Evolutionary conservation across 352 stramenopile species (phyloP).

Genomic region (Phytophthora capsici): DNA sequence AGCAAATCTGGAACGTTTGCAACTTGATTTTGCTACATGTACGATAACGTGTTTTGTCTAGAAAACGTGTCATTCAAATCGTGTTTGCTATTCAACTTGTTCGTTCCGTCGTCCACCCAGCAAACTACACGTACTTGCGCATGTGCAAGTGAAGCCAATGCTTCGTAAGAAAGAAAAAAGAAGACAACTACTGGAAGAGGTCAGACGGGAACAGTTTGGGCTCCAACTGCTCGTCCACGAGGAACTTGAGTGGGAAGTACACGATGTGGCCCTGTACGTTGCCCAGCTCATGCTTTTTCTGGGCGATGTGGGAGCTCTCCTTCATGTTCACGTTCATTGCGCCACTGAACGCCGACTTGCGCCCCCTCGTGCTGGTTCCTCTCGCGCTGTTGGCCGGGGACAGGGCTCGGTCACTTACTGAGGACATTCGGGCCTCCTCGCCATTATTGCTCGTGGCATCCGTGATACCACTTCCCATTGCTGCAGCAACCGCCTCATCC

Average conservation of each 20-base stretch:
- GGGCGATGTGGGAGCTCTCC: constrained; percentile 63
- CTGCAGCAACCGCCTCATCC: constrained; percentile 33
- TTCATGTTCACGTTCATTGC: constrained; percentile 79
- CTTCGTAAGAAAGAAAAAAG: constrained; percentile 10
- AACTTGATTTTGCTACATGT: too few relatives aligned
- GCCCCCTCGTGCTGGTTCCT: constrained; percentile 22
- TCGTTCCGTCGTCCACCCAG: background rate
- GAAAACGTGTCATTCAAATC: constrained; percentile 5
- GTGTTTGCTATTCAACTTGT: constrained; percentile 10
- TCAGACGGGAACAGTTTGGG: constrained; percentile 81
- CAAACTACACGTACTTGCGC: constrained; percentile 6
- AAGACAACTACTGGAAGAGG: constrained; percentile 71
- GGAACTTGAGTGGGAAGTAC: constrained; percentile 89
- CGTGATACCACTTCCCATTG: constrained; percentile 20
- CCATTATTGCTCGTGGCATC: constrained; percentile 34
- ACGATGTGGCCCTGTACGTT: constrained; percentile 82
- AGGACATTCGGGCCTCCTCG: constrained; percentile 23
- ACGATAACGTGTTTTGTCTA: background rate
- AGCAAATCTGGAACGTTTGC: too few relatives aligned
- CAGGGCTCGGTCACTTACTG: constrained; percentile 26
- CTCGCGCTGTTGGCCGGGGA: constrained; percentile 29
- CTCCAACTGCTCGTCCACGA: constrained; percentile 79
- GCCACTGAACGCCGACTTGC: constrained; percentile 60
- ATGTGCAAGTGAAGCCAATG: background rate
- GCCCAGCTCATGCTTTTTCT: constrained; percentile 70